Conservation (phyloP, 2,329 filamentous ascomycete species). For the Aspergillaceae sp. region DNA sequence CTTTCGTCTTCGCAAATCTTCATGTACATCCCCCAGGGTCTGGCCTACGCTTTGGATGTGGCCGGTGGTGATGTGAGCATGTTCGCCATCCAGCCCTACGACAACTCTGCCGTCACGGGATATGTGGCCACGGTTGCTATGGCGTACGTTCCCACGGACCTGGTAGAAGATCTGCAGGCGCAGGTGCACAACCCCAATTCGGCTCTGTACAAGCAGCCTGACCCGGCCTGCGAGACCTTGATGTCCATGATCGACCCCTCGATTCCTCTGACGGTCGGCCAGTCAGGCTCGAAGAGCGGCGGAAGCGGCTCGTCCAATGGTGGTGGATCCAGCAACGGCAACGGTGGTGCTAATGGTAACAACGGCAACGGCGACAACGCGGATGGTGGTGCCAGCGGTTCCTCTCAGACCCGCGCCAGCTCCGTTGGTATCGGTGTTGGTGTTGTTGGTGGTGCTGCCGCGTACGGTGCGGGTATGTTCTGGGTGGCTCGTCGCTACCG, state of each 20-base stretch:
- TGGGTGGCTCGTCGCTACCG: slow-evolving; percentile 84
- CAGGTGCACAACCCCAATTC: slow-evolving; percentile 65
- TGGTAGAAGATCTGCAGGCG: slow-evolving; percentile 59
- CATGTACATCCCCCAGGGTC: slow-evolving; percentile 61
- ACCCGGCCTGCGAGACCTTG: slow-evolving; percentile 59
- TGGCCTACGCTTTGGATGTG: slow-evolving; percentile 54
- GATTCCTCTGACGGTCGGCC: slow-evolving; percentile 57
- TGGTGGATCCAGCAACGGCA: slow-evolving; percentile 35
- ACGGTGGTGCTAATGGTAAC: slow-evolving; percentile 32
- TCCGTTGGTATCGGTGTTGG: slow-evolving; percentile 64
- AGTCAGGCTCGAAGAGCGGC: slow-evolving; percentile 38
- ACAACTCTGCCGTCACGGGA: slow-evolving; percentile 57
- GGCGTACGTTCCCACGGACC: slow-evolving; percentile 63
- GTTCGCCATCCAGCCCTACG: slow-evolving; percentile 64
- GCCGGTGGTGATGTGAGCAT: slow-evolving; percentile 50
- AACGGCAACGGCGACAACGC: slow-evolving; percentile 28
- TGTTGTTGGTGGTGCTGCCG: slow-evolving; percentile 66
- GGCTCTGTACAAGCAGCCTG: slow-evolving; percentile 62
- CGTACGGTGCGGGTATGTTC: slow-evolving; percentile 94
- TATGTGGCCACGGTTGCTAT: slow-evolving; percentile 77
- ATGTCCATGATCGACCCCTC: slow-evolving; percentile 76
- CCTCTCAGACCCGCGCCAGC: slow-evolving; percentile 30
- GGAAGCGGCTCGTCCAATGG: slow-evolving; percentile 19
- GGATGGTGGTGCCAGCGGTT: slow-evolving; percentile 43
- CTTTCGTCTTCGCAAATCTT: slow-evolving; percentile 80